Base-by-base conservation (phyloP, 2,329 filamentous ascomycete species). In the Pseudocercospora fijiensis region DNA sequence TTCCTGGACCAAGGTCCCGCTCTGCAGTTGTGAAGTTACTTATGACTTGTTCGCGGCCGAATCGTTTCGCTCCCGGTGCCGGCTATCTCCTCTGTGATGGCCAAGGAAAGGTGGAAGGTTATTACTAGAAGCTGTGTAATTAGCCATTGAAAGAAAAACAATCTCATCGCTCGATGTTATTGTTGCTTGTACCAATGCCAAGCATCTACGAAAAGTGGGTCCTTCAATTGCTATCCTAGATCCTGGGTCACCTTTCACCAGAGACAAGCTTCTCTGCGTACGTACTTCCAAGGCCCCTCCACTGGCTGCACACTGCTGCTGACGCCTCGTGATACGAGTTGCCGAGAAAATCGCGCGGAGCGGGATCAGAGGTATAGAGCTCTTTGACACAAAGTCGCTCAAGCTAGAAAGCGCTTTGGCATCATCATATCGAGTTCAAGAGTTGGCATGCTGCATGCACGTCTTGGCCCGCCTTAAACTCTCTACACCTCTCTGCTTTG, bases 361-460 rank as follows among this genome's bases (percentile, higher is more conserved):
- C 37, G 16, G 37, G 37, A 41, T 2, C 18, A 41, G 16, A 41
- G 16, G 37, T 41, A 41, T 41, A 41, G 37, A 41, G 37, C 37
- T 41, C 37, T 41, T 41, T 41, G 37, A 41, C 37, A 41, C 37
- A 41, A 41, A 41, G 16, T n/a, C 37, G 37, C 37, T 41, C 37
- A n/a, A 41, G 37, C 37, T 41, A 26, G 22, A 26, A 49, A 7
- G 45, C 20, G 20, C 18, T 24, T 26, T 26, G 22, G 45, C 45
- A 49, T 49, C 30, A 37, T 37, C 22, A 26, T 24, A 26, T 26
- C 45, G 45, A 49, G 45, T 18, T 49, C 45, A 49, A 49, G 45
- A 49, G 45, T 49, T 49, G 45, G 45, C 45, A 49, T 49, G 45
- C 43, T 18, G 45, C 45, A 49, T 49, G 45, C 43, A 47, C 43